phyloP scores from a whole-genome alignment of 2,329 filamentous ascomycete species.

The Chalara sp. region DNA sequence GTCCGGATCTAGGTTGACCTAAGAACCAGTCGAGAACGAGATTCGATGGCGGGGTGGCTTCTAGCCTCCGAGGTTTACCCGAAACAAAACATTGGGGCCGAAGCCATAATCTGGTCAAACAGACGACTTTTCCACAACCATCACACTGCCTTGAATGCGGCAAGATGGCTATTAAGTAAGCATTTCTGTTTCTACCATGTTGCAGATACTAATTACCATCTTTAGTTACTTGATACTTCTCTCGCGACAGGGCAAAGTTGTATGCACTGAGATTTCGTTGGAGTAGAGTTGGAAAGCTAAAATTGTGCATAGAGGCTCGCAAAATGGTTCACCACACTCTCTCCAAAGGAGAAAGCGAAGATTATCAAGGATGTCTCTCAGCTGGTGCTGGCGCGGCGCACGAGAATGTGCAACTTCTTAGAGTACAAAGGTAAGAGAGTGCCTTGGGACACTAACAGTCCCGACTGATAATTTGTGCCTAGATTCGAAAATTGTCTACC shows the following conservation, averaged over 20 bases:
- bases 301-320: conserved; percentile 70
- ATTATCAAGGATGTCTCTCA: conserved; percentile 99
- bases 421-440: conserved; percentile 81
- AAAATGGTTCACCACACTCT: conserved; percentile 98
- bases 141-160: too few relatives aligned
- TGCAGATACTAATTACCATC: too few relatives aligned
- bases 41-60: too few relatives aligned
- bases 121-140: too few relatives aligned
- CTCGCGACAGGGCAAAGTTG: conserved; percentile 98
- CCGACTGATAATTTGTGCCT: conserved; percentile 15
- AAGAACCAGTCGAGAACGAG: too few relatives aligned
- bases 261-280: conserved; percentile 43
- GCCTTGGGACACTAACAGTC: neutral
- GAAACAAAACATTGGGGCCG: too few relatives aligned
- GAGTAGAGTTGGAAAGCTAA: neutral
- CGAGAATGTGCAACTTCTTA: conserved; percentile 99
- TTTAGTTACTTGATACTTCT: conserved; percentile 92
- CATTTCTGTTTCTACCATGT: neutral
- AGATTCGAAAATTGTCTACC: conserved; percentile 99
- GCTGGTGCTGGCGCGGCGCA: conserved; percentile 88
- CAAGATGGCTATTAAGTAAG: conserved; percentile 46
- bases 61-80: too few relatives aligned
- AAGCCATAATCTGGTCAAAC: too few relatives aligned
- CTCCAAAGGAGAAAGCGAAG: conserved; percentile 97
- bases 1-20: too few relatives aligned